Evolutionary conservation across 225 moss, liverwort and hornwort genomes (phyloP).

Genomic region (Rhytidiadelphus loreus): DNA sequence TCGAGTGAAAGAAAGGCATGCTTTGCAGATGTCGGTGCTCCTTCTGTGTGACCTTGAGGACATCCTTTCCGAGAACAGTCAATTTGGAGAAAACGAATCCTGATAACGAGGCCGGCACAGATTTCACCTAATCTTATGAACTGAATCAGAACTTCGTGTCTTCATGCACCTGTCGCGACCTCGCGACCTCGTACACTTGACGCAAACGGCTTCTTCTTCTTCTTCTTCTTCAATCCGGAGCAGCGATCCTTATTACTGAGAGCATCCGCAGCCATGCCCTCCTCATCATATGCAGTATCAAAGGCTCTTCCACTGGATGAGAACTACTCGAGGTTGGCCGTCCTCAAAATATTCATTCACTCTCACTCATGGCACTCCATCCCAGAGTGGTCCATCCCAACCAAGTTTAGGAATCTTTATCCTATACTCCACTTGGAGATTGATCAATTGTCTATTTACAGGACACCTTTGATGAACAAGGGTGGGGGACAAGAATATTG

Average conservation of each 20-base stretch:
- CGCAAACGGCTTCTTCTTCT: background rate
- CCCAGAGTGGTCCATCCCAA: background rate
- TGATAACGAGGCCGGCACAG: background rate
- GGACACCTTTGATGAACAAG: background rate
- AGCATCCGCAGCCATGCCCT: background rate
- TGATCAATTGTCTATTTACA: background rate
- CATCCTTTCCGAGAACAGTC: conserved; percentile 1
- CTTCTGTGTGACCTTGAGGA: background rate
- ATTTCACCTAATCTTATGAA: background rate
- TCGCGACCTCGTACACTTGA: background rate
- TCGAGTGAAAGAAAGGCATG: background rate
- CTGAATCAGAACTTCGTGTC: background rate
- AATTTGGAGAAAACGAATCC: background rate
- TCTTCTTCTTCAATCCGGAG: background rate
- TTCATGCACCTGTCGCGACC: background rate
- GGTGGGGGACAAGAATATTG: background rate
- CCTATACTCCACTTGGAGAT: background rate
- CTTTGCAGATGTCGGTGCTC: conserved; percentile 8
- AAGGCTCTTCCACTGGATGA: background rate
- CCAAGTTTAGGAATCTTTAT: background rate
- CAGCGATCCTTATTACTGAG: background rate
- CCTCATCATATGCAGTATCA: no score
- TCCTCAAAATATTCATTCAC: background rate
- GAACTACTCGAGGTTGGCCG: background rate
- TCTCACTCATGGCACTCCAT: background rate